Evolutionary conservation across 2,329 filamentous ascomycete genomes (phyloP), one percentile per base, ranked within the genome.

Genomic region (Penicillium sp.): DNA sequence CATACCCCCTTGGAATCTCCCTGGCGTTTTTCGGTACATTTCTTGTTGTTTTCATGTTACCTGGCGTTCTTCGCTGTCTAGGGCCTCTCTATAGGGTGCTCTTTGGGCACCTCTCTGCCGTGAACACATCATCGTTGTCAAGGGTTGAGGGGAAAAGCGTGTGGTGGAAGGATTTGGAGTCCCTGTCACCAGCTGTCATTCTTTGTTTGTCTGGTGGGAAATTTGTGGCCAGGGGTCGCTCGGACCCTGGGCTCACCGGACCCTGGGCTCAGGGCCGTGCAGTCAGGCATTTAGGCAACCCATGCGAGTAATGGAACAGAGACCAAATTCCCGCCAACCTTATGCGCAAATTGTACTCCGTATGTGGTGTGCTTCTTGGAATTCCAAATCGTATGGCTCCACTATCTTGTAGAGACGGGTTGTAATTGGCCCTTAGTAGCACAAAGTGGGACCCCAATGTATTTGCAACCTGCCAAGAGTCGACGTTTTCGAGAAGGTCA

Each of bases 301-400:
- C 19, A 59, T 59, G 53, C 62, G 60, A 59, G 59, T 53, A 65
- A 61, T 49, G 37, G 22, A 37, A 35, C 49, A 49, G 45, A n/a
- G 4, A 19, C n/a, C 22, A 22, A 10, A 53, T 44, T 59, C 33
- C 54, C 40, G 10, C 51, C 38, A 57, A 38, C 10, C 26, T 51
- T 50, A 58, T 58, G 55, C 45, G 10, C 53, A 60, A 61, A 59
- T 54, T 10, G 45, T 24, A 22, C n/a, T 10, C 9, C 19, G 47
- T 15, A 56, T 59, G 59, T 49, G 26, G 45, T 22, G 62, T 58
- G 24, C 17, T 33, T 40, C 64, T 28, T 58, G 35, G 22, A 62
- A 66, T 66, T 66, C 64, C 64, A 66, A 66, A 66, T 66, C 38
- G 40, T 7, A 42, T 49, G 47, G 42, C 19, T 65, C 64, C 64